Evolutionary conservation across 345 rosid species (phyloP), one percentile per base, ranked within the genome.

Genomic region (Acer yangbiense): DNA sequence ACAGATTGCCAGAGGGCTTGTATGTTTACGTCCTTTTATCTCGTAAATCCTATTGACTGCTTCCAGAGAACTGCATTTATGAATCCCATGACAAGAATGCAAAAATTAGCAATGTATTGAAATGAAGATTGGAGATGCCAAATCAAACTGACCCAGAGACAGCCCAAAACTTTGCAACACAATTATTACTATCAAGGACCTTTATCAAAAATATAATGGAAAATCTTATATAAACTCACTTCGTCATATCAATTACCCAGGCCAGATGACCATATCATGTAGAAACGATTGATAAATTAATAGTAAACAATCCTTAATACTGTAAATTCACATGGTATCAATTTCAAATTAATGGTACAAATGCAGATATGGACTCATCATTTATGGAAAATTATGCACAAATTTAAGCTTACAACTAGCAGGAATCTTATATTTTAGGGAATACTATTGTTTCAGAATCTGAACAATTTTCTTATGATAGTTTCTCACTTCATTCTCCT

Each of bases 1-100:
- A 64, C 95, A 91, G 66, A 94, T 90, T 4, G 97, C 96, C 65
- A 95, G 90, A 78, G 98, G 99, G 46, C 93, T 93, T 44, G 97
- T 93, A 72, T 89, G 87, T 71, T 84, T 87, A 13, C 95, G 96
- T 25, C 98, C 98, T 85, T 95, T 95, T 82, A 95, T 93, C 90
- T 92, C 87, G 14, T 96, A 96, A 76, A 96, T 92, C 77, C 91
- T 85, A 74, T 83, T 85, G 71, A 96, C 90, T 16, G 97, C 98
- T 77, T 91, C 90, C 54, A 73, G 78, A 69, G 97, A 92, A 66
- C 97, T 92, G 89, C 70, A 75, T 54, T 55, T 18, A 61, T 9
- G 9, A 16, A 23, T 21, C 13, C 68, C 77, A 74, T 57, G 46
- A 29, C 62, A 68, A 23, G 54, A 75, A 72, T 73, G 16, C 9